Base-by-base conservation (phyloP, 768 basidiomycete genomes). In the Rhodotorula paludigena region DNA sequence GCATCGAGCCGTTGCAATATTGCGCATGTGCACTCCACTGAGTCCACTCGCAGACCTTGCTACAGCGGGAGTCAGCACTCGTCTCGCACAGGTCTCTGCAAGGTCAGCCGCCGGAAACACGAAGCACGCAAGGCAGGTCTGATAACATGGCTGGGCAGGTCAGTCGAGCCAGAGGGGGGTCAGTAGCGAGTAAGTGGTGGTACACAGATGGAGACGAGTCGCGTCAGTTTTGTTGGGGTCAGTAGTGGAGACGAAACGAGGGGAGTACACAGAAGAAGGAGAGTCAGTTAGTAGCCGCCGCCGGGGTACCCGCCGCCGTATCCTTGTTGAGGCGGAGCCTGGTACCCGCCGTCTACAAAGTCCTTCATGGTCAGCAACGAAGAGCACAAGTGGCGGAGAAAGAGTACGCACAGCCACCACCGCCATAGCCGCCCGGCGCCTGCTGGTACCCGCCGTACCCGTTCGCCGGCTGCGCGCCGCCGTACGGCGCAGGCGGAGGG, bases 391-490 rank as follows among this genome's bases (percentile, higher is more conserved):
- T 15, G 47, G 3, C 10, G 21, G 14, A 32, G 32, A 23, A n/a
- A 25, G 41, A 15, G 14, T 3, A 52, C 41, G 60, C 39, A 42
- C 59, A 44, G 20, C 32, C 41, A 6, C 25, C 49, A 23, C 25
- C 56, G n/a, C 30, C 56, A 28, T 67, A 67, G 33, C 41, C 41
- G 5, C n/a, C n/a, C n/a, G n/a, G n/a, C n/a, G 47, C 66, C 35
- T 56, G 49, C 51, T 51, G 64, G 64, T 51, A 65, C 21, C 41
- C 39, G 23, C 23, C 21, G 57, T 65, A 65, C 6, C 64, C 64
- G 42, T 54, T 59, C 10, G 35, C 33, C 35, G 18, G 12, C 32
- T 44, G 49, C 49, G 41, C 57, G 21, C 64, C 57, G 16, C 58
- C 57, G 32, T 59, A 35, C 16, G 32, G 47, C 3, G 55, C 38